Evolutionary conservation across 441 rosid genomes (phyloP).

Genomic region (Arabidopsis lyrata): DNA sequence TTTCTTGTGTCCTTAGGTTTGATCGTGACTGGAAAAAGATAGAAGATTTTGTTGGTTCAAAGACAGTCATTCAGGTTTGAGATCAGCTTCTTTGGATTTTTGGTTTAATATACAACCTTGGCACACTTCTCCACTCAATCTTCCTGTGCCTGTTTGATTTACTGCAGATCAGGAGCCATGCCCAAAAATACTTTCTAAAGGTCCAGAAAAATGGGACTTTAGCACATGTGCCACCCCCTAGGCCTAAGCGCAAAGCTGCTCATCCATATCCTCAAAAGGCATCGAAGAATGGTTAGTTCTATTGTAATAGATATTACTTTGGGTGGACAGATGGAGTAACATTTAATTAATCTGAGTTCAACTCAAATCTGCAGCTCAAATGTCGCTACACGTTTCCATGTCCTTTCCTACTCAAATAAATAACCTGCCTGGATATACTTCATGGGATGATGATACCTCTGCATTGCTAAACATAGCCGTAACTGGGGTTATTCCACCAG

Average conservation of each 20-base stretch:
- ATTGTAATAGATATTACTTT: background rate
- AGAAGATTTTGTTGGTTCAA: conserved; percentile 78
- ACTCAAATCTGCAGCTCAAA: conserved; percentile 52
- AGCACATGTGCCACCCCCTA: conserved; percentile 83
- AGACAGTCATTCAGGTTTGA: conserved; percentile 77
- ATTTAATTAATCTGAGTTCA: conserved; percentile 8
- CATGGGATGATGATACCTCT: conserved; percentile 70
- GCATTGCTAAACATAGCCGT: conserved; percentile 43
- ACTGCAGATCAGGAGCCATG: conserved; percentile 71
- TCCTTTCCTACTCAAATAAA: conserved; percentile 52
- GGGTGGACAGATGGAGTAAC: conserved; percentile 1
- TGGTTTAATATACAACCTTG: background rate
- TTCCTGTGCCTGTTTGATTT: conserved; percentile 2
- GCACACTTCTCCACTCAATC: background rate
- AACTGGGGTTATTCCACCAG: conserved; percentile 39
- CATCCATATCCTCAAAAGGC: conserved; percentile 86
- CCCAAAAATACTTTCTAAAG: conserved; percentile 79
- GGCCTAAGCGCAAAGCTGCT: conserved; percentile 80
- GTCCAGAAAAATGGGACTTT: conserved; percentile 74
- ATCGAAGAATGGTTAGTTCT: conserved; percentile 57
- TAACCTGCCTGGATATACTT: conserved; percentile 56
- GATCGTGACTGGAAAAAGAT: conserved; percentile 85
- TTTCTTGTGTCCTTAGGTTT: conserved; percentile 52
- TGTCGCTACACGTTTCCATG: conserved; percentile 63
- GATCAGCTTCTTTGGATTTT: conserved; percentile 11